These are phyloP conservation scores for Chrysanthemum makinoi DNA, from an alignment of 129 eudicot genomes.

Conservation along the genomic window DNA sequence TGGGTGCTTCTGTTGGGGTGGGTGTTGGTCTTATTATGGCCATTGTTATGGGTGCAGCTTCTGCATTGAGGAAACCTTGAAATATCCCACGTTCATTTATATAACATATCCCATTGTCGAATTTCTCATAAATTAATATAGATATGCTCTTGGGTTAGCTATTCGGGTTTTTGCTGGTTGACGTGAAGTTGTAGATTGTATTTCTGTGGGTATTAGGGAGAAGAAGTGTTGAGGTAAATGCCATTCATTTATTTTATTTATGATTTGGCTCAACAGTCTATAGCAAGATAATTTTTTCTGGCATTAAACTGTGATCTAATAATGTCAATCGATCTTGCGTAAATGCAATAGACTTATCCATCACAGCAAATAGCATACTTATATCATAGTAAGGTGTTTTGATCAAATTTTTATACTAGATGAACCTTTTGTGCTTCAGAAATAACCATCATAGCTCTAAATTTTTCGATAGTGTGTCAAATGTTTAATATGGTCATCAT, in stretches of 20 bases:
- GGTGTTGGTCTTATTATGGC: conserved; percentile 91
- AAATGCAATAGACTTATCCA: no score
- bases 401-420: no score
- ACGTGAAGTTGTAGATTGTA: conserved; percentile 20
- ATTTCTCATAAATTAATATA: background rate
- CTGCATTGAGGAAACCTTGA: conserved; percentile 96
- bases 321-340: no score
- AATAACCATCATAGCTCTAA: no score
- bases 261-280: no score
- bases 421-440: no score
- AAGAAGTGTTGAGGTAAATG: background rate
- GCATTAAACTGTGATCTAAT: no score
- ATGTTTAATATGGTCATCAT: no score
- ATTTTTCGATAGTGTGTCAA: no score
- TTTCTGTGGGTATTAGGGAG: conserved; percentile 16
- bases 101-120: background rate
- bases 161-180: background rate
- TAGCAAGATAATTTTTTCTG: no score
- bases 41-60: conserved; percentile 97
- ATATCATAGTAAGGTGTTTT: no score
- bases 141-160: conserved; percentile 7
- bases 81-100: conserved; percentile 1
- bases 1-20: conserved; percentile 95
- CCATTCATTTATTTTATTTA: conserved; percentile 30
- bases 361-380: no score